Base-by-base conservation (phyloP, 805 yeast genomes). In the Saccharomycopsis sp. region DNA sequence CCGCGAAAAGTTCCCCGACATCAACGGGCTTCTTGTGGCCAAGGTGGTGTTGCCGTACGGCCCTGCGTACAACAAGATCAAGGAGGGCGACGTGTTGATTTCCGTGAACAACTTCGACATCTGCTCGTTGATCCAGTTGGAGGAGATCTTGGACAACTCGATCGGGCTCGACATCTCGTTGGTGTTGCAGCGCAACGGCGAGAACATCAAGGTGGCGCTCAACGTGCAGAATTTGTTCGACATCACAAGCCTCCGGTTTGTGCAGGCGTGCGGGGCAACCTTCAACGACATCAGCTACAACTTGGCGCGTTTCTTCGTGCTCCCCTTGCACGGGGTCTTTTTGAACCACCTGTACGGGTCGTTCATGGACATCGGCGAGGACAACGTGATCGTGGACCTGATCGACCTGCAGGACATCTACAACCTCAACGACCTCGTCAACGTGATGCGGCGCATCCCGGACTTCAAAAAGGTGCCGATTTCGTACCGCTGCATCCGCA, bases 1-100 rank as follows among this genome's bases (percentile, higher is more conserved):
- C 53, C 24, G 63, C 40, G 63, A 61, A 52, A 61, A 61, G 41
- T 61, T 61, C 54, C 63, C 63, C 2, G 63, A 61, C 57, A 61
- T 61, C 20, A 61, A 61, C 51, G 63, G 63, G 54, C 60, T 61
- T 48, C 54, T 61, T 24, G 63, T 59, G 12, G 63, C 63, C 16
- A 61, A 59, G 20, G 63, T 61, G 23, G 62, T 61, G 29, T 47
- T 61, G 18, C 63, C 63, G n/a, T 61, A 56, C 51, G 63, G 63
- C 3, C 63, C 63, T 24, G 63, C 60, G 24, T 56, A 56, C 41
- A 54, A 34, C 23, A 61, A 61, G 34, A 61, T 61, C 34, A 59
- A 54, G 50, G 63, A 61, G 53, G 63, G 63, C 9, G 63, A 61
- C 53, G 60, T 61, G n/a, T 54, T 61, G 41, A 61, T 61, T 7